Evolutionary conservation across 768 basidiomycete genomes (phyloP).

Genomic region (Tephrocybe sp.): DNA sequence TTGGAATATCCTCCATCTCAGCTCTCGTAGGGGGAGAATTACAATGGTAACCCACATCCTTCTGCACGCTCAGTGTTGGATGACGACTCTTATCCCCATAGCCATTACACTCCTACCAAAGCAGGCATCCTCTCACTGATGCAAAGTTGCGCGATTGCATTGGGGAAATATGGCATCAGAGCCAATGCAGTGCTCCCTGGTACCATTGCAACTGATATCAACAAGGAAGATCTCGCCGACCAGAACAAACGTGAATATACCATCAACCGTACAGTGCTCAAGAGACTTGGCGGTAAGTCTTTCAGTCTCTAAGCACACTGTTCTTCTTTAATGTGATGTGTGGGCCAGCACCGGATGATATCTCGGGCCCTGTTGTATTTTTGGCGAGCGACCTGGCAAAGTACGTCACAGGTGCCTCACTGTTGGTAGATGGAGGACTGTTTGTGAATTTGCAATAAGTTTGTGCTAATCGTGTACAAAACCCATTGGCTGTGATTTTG

Average conservation of each 20-base stretch:
- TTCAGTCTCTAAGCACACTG: neutral
- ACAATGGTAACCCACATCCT: conserved; percentile 45
- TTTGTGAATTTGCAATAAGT: conserved; percentile 70
- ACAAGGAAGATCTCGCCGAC: conserved; percentile 69
- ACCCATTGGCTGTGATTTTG: no score
- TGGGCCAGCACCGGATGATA: conserved; percentile 55
- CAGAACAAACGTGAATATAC: conserved; percentile 57
- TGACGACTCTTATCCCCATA: conserved; percentile 17
- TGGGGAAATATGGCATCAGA: conserved; percentile 74
- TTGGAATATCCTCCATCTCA: conserved; percentile 76
- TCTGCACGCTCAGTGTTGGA: neutral
- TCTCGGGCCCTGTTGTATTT: conserved; percentile 74
- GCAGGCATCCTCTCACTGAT: conserved; percentile 75
- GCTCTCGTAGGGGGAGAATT: conserved; percentile 74
- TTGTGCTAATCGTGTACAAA: conserved; percentile 5
- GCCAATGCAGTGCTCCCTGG: conserved; percentile 73
- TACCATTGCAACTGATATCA: conserved; percentile 76
- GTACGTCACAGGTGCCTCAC: conserved; percentile 65
- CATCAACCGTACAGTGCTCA: conserved; percentile 61
- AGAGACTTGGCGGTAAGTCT: conserved; percentile 57
- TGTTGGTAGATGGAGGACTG: conserved; percentile 70
- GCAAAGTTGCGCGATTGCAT: conserved; percentile 75
- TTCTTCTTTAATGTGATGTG: neutral
- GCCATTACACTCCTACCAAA: conserved; percentile 79
- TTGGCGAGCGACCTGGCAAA: conserved; percentile 68